Base-by-base conservation (phyloP, 352 stramenopile genomes). In the Elongisporangium undulatum region DNA sequence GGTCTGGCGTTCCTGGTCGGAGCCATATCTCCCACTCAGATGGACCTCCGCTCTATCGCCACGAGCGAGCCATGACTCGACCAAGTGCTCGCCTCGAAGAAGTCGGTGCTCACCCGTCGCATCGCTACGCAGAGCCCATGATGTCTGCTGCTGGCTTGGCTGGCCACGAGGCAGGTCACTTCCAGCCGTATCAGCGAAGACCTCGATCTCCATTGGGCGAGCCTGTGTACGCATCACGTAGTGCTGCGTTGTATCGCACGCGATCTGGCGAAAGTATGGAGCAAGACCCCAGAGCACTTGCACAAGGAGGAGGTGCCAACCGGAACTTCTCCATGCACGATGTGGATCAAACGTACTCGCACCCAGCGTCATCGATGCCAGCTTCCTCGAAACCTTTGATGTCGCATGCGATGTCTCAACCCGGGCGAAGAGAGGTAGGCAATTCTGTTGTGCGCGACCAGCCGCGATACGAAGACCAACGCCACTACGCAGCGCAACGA, bases 401-500 rank as follows among this genome's bases (percentile, higher is more conserved):
- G 7, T 17, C 34, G 34, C 34, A 45, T 17, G 34, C 34, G 12
- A 45, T 45, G 34, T 1, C 34, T 45, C 34, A 45, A 45, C 12
- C 34, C 34, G 34, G 9, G 2, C 9, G 34, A 17, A 9, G 34
- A 45, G 34, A 45, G 13, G n/a, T n/a, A n/a, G 12, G 34, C 34
- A 45, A 45, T 45, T 0, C 13, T 45, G 12, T 17, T 45, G 34
- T 17, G 10, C 34, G 34, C 9, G 34, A 84, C 53, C 59, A 55
- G 1, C 71, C 56, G 1, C 67, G 67, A 20, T 82, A 77, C 62
- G 61, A 50, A 6, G 59, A 72, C 48, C 62, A 69, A 50, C 55
- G 51, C 17, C 64, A 59, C 45, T 75, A 68, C 51, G 49, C 3
- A 3, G 16, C 58, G 0, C 63, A 73, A 45, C 34, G 34, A 4